Evolutionary conservation across 192 early-diverging fungal genomes (phyloP).

Genomic region (Coemansia aciculifera): DNA sequence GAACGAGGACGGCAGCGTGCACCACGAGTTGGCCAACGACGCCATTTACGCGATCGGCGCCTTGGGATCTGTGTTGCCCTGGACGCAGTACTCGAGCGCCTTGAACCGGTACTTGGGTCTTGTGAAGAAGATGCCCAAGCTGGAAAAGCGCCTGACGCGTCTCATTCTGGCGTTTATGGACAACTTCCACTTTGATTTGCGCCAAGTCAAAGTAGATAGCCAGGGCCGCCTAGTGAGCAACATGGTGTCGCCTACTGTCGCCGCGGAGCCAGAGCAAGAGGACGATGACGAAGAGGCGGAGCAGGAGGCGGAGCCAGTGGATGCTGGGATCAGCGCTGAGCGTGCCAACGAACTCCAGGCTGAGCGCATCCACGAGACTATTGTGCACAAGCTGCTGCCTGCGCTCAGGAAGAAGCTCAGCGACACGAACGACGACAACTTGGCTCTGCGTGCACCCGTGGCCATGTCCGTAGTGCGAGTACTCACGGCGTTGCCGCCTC

Average conservation of each 20-base stretch:
- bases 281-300: constrained; percentile 47
- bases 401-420: constrained; percentile 75
- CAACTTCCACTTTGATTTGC: constrained; percentile 88
- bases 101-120: constrained; percentile 72
- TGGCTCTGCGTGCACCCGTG: constrained; percentile 81
- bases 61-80: constrained; percentile 69
- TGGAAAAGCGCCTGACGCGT: constrained; percentile 85
- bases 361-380: constrained; percentile 68
- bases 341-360: constrained; percentile 7
- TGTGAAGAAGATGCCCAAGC: constrained; percentile 62
- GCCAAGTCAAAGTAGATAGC: constrained; percentile 58
- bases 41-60: constrained; percentile 73
- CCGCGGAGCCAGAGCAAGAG: constrained; percentile 18
- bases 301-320: constrained; percentile 31
- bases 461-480: constrained; percentile 83
- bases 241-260: not conserved
- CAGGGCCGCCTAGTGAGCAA: constrained; percentile 25
- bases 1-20: constrained; percentile 64
- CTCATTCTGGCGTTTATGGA: constrained; percentile 81
- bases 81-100: constrained; percentile 80
- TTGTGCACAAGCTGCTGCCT: constrained; percentile 81
- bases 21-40: constrained; percentile 82
- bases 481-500: constrained; percentile 76
- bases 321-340: constrained; percentile 11
- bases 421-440: constrained; percentile 70